Base-by-base conservation (phyloP, 768 basidiomycete species). In the Suillus variegatus region DNA sequence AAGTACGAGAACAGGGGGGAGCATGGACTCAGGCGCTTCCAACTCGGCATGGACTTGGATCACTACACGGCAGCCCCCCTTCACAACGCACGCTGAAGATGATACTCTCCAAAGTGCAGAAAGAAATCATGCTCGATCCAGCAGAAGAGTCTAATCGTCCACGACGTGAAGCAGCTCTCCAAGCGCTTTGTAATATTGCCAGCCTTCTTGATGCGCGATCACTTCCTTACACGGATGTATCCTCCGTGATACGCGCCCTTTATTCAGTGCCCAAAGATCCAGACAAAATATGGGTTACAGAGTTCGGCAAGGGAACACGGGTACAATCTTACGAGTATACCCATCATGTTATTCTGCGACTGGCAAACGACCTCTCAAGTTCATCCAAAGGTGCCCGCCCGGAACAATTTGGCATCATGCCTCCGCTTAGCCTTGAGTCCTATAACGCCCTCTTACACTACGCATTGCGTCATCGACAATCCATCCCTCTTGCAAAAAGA, bases 361-460 rank as follows among this genome's bases (percentile, higher is more conserved):
- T 87, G 38, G 76, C 82, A 55, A 63, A 69, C 22, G 69, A 70
- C 47, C 64, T 70, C 66, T 43, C 57, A 20, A 41, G 25, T 40
- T 43, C 57, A 28, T 28, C 57, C 25, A 28, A 20, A 51, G 40
- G 46, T 22, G 35, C n/a, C 32, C 8, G 36, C 8, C 66, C 66
- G n/a, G 41, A 49, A 61, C 46, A 67, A 60, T 71, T 49, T 52
- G 43, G 55, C 20, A 64, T 69, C 60, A 72, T 77, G 46, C 81
- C 78, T 22, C 73, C 74, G 0, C 70, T 86, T 8, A 76, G 80
- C 49, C 65, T 80, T 12, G 72, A 76, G 25, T 76, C 82, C 1
- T 90, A 87, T 74, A 90, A 91, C 72, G 70, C 85, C 0, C 82
- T 94, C 35, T 69, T 93, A 4, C 82, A 89, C 66, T 93, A 92